Percentiles rank a stretch among this genome's conserved stretches.
Evolutionary conservation across 306 rosid genomes (phyloP).

Genomic region (Clitoria ternatea): DNA sequence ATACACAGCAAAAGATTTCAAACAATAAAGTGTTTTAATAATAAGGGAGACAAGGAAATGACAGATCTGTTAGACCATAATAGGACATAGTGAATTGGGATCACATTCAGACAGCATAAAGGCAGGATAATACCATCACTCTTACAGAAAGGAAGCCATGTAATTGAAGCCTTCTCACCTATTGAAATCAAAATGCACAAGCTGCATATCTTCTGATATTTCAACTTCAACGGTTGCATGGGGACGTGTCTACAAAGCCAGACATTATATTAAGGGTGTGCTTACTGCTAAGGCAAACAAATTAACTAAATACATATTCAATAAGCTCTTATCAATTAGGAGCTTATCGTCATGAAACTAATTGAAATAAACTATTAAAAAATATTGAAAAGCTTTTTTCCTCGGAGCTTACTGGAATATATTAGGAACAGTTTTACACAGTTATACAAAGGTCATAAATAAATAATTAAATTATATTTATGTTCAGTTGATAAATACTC

Average conservation of each 20-base stretch:
- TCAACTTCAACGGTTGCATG: conserved; percentile 54
- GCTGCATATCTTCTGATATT: conserved; percentile 34
- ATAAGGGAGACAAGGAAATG: neutral
- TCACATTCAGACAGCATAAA: neutral
- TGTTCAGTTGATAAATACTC: too few species aligned
- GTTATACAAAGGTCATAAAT: too few species aligned
- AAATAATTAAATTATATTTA: too few species aligned
- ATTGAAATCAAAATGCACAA: conserved; percentile 97
- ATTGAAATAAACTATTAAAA: neutral
- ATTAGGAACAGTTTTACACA: too few species aligned
- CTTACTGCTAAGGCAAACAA: neutral
- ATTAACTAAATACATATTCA: neutral
- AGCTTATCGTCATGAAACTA: neutral
- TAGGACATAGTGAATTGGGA: neutral
- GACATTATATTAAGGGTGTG: conserved; percentile 3
- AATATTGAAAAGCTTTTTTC: neutral
- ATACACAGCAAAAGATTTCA: neutral
- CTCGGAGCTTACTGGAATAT: neutral
- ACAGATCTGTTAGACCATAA: neutral
- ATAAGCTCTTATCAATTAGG: neutral
- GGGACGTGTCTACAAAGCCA: conserved; percentile 69
- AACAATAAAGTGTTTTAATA: neutral
- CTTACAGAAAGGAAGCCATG: neutral
- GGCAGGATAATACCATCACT: neutral
- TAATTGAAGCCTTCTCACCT: conserved; percentile 43